phyloP scores from a whole-genome alignment of 2,329 filamentous ascomycete species.

The Epichloe gansuensis region DNA sequence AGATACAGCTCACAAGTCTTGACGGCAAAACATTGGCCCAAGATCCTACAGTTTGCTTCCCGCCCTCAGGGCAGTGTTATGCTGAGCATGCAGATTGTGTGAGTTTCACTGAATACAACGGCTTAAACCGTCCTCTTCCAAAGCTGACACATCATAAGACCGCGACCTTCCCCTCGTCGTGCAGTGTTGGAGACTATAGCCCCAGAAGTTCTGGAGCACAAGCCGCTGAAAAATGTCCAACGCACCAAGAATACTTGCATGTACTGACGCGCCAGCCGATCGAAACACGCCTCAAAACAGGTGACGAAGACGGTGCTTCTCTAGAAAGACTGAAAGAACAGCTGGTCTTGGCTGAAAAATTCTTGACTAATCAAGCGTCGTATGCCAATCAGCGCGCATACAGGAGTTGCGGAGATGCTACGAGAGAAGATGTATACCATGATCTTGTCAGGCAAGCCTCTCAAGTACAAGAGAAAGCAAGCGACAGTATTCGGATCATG shows the following conservation, averaged over 20 bases:
- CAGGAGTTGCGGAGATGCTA: conserved; percentile 12
- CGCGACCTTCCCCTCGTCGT: neutral
- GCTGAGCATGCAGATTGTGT: conserved; percentile 15
- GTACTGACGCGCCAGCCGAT: conserved; percentile 12
- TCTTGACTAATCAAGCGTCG: conserved; percentile 14
- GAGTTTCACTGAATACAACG: neutral
- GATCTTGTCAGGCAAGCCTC: conserved; percentile 13
- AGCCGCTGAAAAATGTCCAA: neutral
- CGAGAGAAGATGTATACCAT: conserved; percentile 13
- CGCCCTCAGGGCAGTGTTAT: conserved; percentile 10
- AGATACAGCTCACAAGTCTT: conserved; percentile 19
- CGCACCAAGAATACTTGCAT: conserved; percentile 7
- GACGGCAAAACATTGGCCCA: conserved; percentile 17
- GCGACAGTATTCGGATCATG: conserved; percentile 12
- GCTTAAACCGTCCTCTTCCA: neutral
- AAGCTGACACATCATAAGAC: neutral
- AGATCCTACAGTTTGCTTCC: conserved; percentile 17
- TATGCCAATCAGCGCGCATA: conserved; percentile 19
- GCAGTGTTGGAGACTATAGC: neutral
- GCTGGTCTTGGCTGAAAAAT: conserved; percentile 16
- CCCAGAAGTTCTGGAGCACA: neutral
- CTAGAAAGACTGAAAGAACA: conserved; percentile 11
- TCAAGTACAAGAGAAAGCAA: conserved; percentile 13
- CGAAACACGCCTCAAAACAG: neutral
- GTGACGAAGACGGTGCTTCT: neutral